Conservation (phyloP, 2,329 filamentous ascomycete species). For the Ascochyta pisi region DNA sequence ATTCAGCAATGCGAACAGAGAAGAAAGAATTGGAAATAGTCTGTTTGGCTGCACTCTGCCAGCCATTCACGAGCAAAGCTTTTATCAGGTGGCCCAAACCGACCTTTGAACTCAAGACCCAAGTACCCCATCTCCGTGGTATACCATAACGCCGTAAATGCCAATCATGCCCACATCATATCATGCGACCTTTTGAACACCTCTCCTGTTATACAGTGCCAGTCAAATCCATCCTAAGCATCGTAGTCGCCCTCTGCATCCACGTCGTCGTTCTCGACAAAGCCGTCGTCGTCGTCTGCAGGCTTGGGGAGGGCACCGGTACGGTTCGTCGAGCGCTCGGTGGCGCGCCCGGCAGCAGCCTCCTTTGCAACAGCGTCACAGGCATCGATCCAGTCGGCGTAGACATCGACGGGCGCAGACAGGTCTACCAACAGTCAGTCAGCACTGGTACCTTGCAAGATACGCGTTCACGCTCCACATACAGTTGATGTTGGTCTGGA, state of each 20-base stretch:
- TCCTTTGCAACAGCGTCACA: constrained; percentile 75
- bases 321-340: constrained; percentile 35
- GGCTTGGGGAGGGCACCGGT: constrained; percentile 33
- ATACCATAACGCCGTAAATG: constrained; percentile 38
- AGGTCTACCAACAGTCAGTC: constrained; percentile 67
- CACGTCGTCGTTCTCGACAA: constrained; percentile 49
- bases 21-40: not conserved
- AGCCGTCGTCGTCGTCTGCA: constrained; percentile 45
- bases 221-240: constrained; percentile 29
- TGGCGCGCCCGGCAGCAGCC: constrained; percentile 52
- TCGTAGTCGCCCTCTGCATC: constrained; percentile 50
- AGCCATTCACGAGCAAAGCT: constrained; percentile 12
- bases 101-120: constrained; percentile 10
- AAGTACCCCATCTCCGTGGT: constrained; percentile 24
- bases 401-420: constrained; percentile 90
- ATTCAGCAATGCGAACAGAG: not conserved
- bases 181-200: constrained; percentile 24
- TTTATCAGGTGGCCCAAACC: constrained; percentile 4
- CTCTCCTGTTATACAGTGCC: constrained; percentile 11
- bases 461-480: constrained; percentile 42
- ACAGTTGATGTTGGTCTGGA: constrained; percentile 95
- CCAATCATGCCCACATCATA: constrained; percentile 20
- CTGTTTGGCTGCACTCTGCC: not conserved
- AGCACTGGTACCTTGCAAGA: not conserved
- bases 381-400: constrained; percentile 98